Conservation (phyloP, 139 green algal genomes). For the Chlorella sp. region DNA sequence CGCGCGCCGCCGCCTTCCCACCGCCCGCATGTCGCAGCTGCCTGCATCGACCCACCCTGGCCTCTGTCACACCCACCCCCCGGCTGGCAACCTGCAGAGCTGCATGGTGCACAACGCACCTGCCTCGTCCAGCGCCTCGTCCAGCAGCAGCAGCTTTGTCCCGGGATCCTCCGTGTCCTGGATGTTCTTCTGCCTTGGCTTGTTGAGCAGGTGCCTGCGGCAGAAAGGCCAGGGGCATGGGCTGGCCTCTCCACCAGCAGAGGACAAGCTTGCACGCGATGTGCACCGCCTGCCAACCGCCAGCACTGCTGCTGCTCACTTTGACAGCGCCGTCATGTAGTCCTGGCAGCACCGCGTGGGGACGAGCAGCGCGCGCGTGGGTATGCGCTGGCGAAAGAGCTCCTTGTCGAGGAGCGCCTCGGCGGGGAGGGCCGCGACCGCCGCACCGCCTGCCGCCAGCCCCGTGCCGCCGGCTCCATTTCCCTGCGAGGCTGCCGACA, state of each 20-base stretch:
- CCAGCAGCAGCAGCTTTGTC: conserved; percentile 71
- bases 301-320: not conserved
- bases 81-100: not conserved
- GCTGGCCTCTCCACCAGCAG: not conserved
- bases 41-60: too few species aligned
- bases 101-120: conserved; percentile 27
- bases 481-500: too few species aligned
- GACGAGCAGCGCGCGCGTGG: conserved; percentile 59
- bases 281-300: not conserved
- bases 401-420: conserved; percentile 13
- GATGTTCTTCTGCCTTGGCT: conserved; percentile 64
- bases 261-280: not conserved
- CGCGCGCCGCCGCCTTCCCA: too few species aligned
- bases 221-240: not conserved
- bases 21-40: too few species aligned
- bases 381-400: conserved; percentile 22
- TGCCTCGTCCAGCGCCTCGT: conserved; percentile 32
- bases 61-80: too few species aligned
- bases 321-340: conserved; percentile 56
- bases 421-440: too few species aligned
- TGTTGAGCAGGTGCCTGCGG: conserved; percentile 71
- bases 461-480: too few species aligned
- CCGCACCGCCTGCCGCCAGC: too few species aligned
- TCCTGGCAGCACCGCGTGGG: conserved; percentile 55
- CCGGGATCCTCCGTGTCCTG: conserved; percentile 38